Base-by-base conservation (phyloP, 1,284 basidiomycete species). In the Chalciporus sp. region DNA sequence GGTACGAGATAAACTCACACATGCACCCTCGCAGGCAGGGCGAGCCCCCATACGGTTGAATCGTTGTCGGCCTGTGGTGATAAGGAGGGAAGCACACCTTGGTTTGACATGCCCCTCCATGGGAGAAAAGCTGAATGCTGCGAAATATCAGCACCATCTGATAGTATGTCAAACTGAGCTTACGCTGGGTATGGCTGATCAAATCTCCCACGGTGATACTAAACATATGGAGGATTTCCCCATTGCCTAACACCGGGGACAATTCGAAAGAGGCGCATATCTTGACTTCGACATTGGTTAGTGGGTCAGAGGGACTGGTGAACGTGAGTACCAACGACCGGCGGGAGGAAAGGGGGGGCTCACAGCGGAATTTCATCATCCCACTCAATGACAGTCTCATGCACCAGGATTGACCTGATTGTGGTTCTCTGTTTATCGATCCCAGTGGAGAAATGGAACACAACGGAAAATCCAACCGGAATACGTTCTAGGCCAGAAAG, bases 181-280 rank as follows among this genome's bases (percentile, higher is more conserved):
- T 16, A 55, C 47, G 26, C 7, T 37, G 16, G 12, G 46, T 50
- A n/a, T 28, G 17, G 16, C 37, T 12, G 10, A 58, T 40, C 7
- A 60, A 28, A 6, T 57, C 50, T 0, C 41, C 28, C 0, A 58
- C 44, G n/a, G 7, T 7, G 43, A 29, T 28, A 11, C 44, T 8
- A 5, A 45, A 14, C 19, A 7, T 35, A 12, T 26, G 37, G 7
- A 63, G 50, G 16, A 28, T 17, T 7, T 63, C 47, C 26, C 59
- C 59, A 5, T 17, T 35, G 7, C 59, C 58, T 26, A 61, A 29
- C 58, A 61, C 42, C 3, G 47, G 58, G 6, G 37, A 19, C 37
- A 53, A 42, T 26, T 61, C 54, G 16, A 58, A 61, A 2, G 59
- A 62, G 3, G 61, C 61, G 46, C 19, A 58, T 17, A 60, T 29